Conservation (phyloP, 257 asterid species). For the Plantago elongata region DNA sequence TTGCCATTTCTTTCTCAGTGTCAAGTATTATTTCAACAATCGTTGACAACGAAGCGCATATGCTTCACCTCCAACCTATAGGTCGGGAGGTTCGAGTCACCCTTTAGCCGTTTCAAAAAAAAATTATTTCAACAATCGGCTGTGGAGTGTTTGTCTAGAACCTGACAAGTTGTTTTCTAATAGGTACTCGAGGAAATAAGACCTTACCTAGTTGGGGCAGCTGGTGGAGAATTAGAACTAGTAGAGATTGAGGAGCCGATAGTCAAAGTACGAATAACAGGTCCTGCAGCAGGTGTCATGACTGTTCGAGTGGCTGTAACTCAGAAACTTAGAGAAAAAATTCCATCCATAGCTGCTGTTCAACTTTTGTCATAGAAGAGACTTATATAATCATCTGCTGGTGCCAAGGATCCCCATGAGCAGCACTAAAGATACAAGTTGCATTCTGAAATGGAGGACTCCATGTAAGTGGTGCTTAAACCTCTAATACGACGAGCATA, state of each 20-base stretch:
- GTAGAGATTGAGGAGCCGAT: slow-evolving; percentile 85
- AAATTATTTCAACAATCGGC: background rate
- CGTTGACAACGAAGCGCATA: too few species aligned
- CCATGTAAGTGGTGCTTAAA: slow-evolving; percentile 16
- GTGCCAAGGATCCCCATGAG: background rate
- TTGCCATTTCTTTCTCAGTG: background rate
- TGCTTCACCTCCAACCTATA: too few species aligned
- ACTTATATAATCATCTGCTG: background rate
- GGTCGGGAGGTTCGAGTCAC: too few species aligned
- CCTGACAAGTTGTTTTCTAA: slow-evolving; percentile 1
- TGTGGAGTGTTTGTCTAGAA: background rate
- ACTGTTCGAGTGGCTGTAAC: slow-evolving; percentile 96
- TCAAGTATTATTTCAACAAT: background rate
- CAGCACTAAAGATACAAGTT: background rate
- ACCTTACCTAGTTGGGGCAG: slow-evolving; percentile 85
- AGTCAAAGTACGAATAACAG: slow-evolving; percentile 79
- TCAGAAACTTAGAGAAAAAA: slow-evolving; percentile 87
- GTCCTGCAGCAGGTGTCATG: slow-evolving; percentile 96
- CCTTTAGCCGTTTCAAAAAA: too few species aligned
- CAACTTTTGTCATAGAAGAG: slow-evolving; percentile 66
- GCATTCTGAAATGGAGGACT: slow-evolving; percentile 2
- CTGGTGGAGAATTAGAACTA: slow-evolving; percentile 87
- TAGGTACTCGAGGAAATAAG: slow-evolving; percentile 95
- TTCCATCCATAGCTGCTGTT: slow-evolving; percentile 89
- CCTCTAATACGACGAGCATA: slow-evolving; percentile 3